phyloP scores from a whole-genome alignment of 345 rosid genomes.

The Cardamine chenopodiifolia region DNA sequence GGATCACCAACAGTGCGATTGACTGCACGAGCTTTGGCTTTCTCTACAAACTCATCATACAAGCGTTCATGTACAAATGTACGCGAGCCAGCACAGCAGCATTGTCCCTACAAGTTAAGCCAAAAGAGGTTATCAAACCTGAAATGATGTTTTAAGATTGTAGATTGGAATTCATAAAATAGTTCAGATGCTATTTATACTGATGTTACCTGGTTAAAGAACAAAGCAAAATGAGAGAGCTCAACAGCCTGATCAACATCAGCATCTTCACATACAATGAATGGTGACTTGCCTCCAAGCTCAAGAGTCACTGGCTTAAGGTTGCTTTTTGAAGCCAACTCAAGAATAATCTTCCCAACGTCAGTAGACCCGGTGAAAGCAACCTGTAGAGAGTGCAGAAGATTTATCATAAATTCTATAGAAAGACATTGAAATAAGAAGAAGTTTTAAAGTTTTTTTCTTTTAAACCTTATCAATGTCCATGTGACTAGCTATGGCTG shows the following conservation, averaged over 20 bases:
- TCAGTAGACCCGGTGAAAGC: conserved; percentile 96
- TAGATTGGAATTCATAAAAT: too few species aligned
- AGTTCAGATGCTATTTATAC: too few species aligned
- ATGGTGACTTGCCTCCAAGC: conserved; percentile 98
- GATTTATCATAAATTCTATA: neutral
- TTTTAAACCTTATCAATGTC: conserved; percentile 78
- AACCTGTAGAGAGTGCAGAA: conserved; percentile 55
- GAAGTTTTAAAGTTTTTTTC: conserved; percentile 3
- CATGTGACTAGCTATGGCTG: conserved; percentile 91
- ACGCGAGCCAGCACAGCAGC: conserved; percentile 96
- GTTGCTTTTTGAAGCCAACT: conserved; percentile 79
- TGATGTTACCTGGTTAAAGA: conserved; percentile 82
- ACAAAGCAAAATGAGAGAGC: conserved; percentile 77
- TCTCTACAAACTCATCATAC: conserved; percentile 86
- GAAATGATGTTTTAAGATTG: too few species aligned
- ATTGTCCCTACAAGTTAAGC: conserved; percentile 70
- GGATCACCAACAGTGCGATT: conserved; percentile 85
- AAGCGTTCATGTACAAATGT: conserved; percentile 83
- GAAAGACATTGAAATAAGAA: neutral
- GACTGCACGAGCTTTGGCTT: conserved; percentile 75
- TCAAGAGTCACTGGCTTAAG: conserved; percentile 92
- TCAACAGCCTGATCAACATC: conserved; percentile 89
- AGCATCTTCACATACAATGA: conserved; percentile 93
- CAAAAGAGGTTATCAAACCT: neutral
- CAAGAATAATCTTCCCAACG: conserved; percentile 67